Conservation (phyloP, 768 basidiomycete genomes). For the Agrocybe pediades region DNA sequence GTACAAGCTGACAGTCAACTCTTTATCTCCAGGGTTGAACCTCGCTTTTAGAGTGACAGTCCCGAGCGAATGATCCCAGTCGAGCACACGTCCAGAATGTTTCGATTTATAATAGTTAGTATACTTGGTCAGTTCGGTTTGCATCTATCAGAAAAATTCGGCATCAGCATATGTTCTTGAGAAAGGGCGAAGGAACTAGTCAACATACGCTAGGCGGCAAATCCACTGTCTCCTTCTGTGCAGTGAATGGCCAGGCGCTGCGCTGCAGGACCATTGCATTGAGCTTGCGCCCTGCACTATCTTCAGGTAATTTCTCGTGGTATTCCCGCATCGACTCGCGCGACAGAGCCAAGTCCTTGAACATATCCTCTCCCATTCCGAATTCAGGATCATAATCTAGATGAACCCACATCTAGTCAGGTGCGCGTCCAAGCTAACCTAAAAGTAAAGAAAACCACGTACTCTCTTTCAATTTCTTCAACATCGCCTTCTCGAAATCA, state of each 20-base stretch:
- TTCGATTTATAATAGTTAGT: conserved; percentile 73
- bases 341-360: conserved; percentile 84
- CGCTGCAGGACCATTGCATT: conserved; percentile 83
- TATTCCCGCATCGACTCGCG: conserved; percentile 72
- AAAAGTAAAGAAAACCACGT: conserved; percentile 15
- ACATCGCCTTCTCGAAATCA: conserved; percentile 82
- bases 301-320: conserved; percentile 43
- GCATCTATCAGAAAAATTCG: conserved; percentile 56
- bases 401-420: not conserved
- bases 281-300: conserved; percentile 49
- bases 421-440: conserved; percentile 2
- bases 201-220: conserved; percentile 54
- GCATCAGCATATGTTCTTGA: conserved; percentile 3
- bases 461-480: conserved; percentile 86
- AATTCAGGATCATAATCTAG: conserved; percentile 95
- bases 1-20: conserved; percentile 88
- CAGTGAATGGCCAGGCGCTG: conserved; percentile 85
- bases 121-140: conserved; percentile 65
- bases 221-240: conserved; percentile 49
- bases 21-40: conserved; percentile 75
- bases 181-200: conserved; percentile 4
- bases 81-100: conserved; percentile 74
- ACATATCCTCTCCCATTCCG: conserved; percentile 93
- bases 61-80: conserved; percentile 88
- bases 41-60: conserved; percentile 74